Base-by-base conservation (phyloP, 176 grass and related monocot species). In the Rhynchospora tenuis region DNA sequence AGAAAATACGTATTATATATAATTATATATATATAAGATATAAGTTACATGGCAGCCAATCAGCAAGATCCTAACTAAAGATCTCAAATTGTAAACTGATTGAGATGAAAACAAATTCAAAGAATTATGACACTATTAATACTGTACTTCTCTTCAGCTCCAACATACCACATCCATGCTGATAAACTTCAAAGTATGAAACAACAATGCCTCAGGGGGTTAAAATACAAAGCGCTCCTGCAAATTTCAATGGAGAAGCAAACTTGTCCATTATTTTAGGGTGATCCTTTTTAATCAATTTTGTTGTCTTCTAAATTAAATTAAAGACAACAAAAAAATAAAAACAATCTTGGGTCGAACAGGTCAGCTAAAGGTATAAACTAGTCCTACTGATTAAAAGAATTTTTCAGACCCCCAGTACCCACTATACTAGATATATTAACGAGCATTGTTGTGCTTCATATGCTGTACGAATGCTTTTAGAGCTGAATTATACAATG, bases 161-260 rank as follows among this genome's bases (percentile, higher is more conserved):
- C 29, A 43, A 76, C 27, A 29, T 55, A 76, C 29, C 24, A 4
- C 5, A 51, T 44, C 14, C 29, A 48, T 2, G 43, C 79, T 26
- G 33, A 51, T 43, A 43, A 65, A 56, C 27, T n/a, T 65, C 38
- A 6, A 43, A 17, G n/a, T 48, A 13, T 65, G 65, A 81, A 82
- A 48, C 33, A 27, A 64, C 26, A 42, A 81, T 55, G 57, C 28
- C 54, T 48, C 33, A 22, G 26, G 80, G 65, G 80, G 6, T 29
- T 12, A 50, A 47, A 65, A 75, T 75, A 48, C 62, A 64, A 46
- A 54, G 9, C 67, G 22, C 52, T 31, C 80, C 80, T 82, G 80
- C 80, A 82, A 28, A 27, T 80, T 59, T 62, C 58, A 52, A 68
- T 61, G 64, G 56, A 26, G 48, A 4, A 55, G 6, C 16, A 76